Base-by-base conservation (phyloP, 306 rosid species). In the Ochetophila trinervis region DNA sequence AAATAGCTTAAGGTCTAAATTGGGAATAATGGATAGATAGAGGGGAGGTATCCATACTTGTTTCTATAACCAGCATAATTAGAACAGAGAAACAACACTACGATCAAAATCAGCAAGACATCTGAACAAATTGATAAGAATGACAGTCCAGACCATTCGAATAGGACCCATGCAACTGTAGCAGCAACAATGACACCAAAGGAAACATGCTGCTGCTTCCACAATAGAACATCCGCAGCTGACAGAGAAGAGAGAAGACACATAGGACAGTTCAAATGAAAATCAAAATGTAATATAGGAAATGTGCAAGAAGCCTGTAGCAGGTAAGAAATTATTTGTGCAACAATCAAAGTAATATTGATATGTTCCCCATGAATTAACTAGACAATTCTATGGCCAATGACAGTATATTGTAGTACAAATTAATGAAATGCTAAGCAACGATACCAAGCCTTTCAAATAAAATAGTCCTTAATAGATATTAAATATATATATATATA, bases 61-160 rank as follows among this genome's bases (percentile, higher is more conserved):
- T 87, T 79, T 73, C 85, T 86, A 18, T 76, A 78, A 66, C 78
- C 77, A 42, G 89, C 91, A 61, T 69, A 93, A 84, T 93, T 93
- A 66, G 93, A 87, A 61, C 59, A 74, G 57, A 93, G 78, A 81
- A 89, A 93, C 68, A 79, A 67, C 22, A 86, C 60, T 64, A 86
- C 79, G 7, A 93, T 78, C 84, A 87, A 84, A 69, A 87, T 79
- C 89, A 93, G 85, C 85, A 93, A 82, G 67, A 93, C 88, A 67
- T 93, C 98, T 18, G 98, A 87, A 82, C 97, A 86, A 69, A 86
- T 74, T 42, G 96, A 75, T 82, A 93, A 74, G 73, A 81, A 84
- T 15, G 97, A 86, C 63, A 93, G 80, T 53, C 67, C 79, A 0
- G 96, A 82, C 74, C 78, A 76, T 82, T 89, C 94, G 17, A 87